A percentile compares a stretch with the other conserved stretches of the same genome.
phyloP scores from a whole-genome alignment of 192 early-diverging fungal genomes.

The Mortierella claussenii region DNA sequence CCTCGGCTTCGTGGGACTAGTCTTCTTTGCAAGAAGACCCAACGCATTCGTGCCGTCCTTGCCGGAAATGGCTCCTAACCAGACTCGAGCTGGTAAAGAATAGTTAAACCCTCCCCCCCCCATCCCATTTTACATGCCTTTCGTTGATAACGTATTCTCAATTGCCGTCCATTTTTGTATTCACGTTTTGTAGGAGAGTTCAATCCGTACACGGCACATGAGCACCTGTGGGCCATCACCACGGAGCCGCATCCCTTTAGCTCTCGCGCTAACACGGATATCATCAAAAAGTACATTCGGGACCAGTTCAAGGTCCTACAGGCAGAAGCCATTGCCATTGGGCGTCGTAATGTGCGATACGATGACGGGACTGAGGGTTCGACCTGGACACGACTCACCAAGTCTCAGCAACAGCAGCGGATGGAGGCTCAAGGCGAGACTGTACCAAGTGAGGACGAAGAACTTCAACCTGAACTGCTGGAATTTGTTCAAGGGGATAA shows the following conservation, averaged over 20 bases:
- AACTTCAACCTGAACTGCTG: neutral
- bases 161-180: too few species aligned
- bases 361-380: conserved; percentile 23
- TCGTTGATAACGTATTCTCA: too few species aligned
- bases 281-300: conserved; percentile 31
- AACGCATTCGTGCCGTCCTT: conserved; percentile 18
- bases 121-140: too few species aligned
- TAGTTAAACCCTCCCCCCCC: neutral
- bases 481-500: conserved; percentile 40
- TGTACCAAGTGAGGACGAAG: neutral
- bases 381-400: conserved; percentile 16
- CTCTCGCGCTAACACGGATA: conserved; percentile 33
- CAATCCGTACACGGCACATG: conserved; percentile 38
- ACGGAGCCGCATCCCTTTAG: conserved; percentile 44
- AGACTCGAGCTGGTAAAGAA: conserved; percentile 26
- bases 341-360: conserved; percentile 46
- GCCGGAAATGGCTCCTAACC: conserved; percentile 16
- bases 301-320: conserved; percentile 22
- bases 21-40: conserved; percentile 17
- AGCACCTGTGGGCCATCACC: conserved; percentile 39
- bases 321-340: conserved; percentile 36
- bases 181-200: too few species aligned
- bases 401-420: conserved; percentile 12
- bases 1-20: conserved; percentile 4
- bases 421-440: conserved; percentile 18